Conservation (phyloP, 768 basidiomycete genomes). For the Psilocybe azurescens region DNA sequence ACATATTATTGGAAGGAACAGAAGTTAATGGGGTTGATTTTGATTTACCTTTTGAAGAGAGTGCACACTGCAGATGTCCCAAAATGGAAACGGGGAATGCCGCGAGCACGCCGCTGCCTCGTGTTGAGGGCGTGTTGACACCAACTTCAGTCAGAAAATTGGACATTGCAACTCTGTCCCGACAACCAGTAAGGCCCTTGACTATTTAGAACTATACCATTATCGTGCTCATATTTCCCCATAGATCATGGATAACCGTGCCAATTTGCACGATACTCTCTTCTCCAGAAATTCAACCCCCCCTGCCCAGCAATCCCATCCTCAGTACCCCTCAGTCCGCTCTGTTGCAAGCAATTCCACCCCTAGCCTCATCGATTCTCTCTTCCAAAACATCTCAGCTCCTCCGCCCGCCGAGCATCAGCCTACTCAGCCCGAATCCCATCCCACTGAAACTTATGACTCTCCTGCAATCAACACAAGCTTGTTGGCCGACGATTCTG, state of each 20-base stretch:
- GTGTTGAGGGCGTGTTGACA: constrained; percentile 47
- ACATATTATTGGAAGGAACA: too few species aligned
- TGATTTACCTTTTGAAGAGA: not conserved
- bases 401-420: constrained; percentile 40
- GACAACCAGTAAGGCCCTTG: constrained; percentile 26
- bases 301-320: constrained; percentile 40
- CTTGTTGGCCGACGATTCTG: constrained; percentile 52
- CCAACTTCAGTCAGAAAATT: constrained; percentile 8
- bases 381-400: constrained; percentile 36
- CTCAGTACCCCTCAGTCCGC: constrained; percentile 34
- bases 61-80: not conserved
- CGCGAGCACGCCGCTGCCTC: constrained; percentile 42
- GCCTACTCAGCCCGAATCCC: constrained; percentile 18
- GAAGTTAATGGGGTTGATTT: too few species aligned
- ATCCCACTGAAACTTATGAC: constrained; percentile 25
- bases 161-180: constrained; percentile 7
- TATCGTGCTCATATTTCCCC: constrained; percentile 18
- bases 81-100: constrained; percentile 30
- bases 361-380: constrained; percentile 67
- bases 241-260: constrained; percentile 44
- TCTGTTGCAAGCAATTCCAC: constrained; percentile 46
- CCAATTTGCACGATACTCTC: constrained; percentile 49
- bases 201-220: constrained; percentile 12
- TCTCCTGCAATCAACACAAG: constrained; percentile 43
- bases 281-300: constrained; percentile 63